These are phyloP conservation scores for Rasamsonia emersonii DNA, from an alignment of 2,329 filamentous ascomycete genomes.

Conservation along the genomic window DNA sequence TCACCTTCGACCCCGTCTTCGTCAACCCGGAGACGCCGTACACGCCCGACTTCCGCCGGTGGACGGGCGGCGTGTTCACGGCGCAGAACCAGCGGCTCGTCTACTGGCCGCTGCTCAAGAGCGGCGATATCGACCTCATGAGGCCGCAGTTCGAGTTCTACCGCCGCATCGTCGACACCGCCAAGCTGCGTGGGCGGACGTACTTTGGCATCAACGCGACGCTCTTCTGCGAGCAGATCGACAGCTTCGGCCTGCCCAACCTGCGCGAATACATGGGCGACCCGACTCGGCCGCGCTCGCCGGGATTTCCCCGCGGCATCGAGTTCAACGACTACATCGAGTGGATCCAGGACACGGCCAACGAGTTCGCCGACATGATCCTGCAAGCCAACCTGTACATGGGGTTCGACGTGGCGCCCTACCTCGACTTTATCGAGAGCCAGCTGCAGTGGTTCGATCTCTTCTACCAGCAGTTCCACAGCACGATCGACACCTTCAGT, in stretches of 20 bases:
- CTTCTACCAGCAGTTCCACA: conserved; percentile 1
- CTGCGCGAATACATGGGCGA: conserved; percentile 1
- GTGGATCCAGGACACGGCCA: conserved; percentile 3
- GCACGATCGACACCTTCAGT: not conserved
- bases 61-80: conserved; percentile 1
- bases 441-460: conserved; percentile 3
- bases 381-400: not conserved
- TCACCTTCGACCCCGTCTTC: conserved; percentile 1
- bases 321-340: conserved; percentile 2
- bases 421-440: not conserved
- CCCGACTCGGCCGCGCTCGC: not conserved
- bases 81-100: conserved; percentile 3
- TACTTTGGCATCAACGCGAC: conserved; percentile 1
- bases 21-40: not conserved
- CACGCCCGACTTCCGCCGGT: conserved; percentile 1
- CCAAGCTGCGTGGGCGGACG: not conserved
- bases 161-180: not conserved
- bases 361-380: conserved; percentile 3
- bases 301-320: not conserved
- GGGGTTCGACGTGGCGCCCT: not conserved
- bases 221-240: conserved; percentile 1
- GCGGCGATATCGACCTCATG: conserved; percentile 2
- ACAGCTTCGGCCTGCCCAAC: conserved; percentile 1
- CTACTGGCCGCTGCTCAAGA: conserved; percentile 3
- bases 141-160: not conserved